phyloP scores from a whole-genome alignment of 202 grass and related monocot species.

The Brachypodium distachyon region DNA sequence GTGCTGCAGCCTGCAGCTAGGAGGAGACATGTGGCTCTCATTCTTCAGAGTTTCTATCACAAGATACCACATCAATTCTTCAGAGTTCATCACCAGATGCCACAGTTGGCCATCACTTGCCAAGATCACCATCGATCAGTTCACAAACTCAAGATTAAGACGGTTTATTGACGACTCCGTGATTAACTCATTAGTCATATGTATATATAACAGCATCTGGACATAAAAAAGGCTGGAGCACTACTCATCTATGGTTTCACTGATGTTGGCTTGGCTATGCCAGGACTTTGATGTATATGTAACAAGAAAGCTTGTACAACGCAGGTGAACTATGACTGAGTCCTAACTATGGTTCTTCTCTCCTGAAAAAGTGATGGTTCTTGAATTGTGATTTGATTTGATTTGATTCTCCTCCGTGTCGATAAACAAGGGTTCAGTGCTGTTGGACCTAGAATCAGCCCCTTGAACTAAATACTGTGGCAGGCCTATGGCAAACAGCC shows the following conservation, averaged over 20 bases:
- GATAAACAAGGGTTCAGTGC: conserved; percentile 7
- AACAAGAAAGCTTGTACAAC: background rate
- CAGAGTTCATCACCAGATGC: background rate
- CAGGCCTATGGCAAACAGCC: background rate
- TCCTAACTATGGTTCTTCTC: background rate
- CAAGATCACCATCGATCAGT: background rate
- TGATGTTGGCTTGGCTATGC: background rate
- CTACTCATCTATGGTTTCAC: background rate
- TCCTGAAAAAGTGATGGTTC: background rate
- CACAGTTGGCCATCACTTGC: background rate
- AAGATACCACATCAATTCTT: too few species aligned
- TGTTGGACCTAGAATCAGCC: background rate
- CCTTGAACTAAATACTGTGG: background rate
- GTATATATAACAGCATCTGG: background rate
- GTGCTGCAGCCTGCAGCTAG: background rate
- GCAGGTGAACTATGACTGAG: background rate
- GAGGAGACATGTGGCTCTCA: background rate
- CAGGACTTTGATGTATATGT: background rate
- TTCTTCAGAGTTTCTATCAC: background rate
- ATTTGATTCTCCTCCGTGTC: background rate
- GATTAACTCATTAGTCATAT: too few species aligned
- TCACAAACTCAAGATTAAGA: background rate
- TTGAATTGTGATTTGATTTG: background rate
- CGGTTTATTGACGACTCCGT: too few species aligned
- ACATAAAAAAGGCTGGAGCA: background rate